phyloP scores from a whole-genome alignment of 2,329 filamentous ascomycete genomes.

The Blastomyces silverae region DNA sequence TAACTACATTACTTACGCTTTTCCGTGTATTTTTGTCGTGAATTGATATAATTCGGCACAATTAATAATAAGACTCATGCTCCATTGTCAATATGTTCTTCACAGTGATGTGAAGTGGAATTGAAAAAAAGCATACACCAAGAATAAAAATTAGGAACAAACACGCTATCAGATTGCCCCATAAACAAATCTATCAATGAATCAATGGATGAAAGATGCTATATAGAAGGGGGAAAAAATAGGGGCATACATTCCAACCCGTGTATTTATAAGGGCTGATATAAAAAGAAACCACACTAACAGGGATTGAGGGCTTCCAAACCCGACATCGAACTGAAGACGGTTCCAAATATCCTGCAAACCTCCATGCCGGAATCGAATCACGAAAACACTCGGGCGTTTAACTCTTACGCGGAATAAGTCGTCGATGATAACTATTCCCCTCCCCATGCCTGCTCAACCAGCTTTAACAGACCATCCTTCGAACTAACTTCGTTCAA shows the following conservation, averaged over 20 bases:
- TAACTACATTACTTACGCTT: not conserved
- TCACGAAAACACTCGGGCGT: not conserved
- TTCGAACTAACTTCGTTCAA: slow-evolving; percentile 13
- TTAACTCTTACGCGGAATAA: not conserved
- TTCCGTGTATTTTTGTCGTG: not conserved
- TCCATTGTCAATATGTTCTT: not conserved
- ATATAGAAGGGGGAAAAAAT: not conserved
- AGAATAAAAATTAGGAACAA: not conserved
- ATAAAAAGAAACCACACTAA: not conserved
- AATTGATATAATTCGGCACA: not conserved
- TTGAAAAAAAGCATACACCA: not conserved
- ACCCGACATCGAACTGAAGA: not conserved
- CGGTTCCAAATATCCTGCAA: not conserved
- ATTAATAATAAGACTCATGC: not conserved
- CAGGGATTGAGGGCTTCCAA: not conserved
- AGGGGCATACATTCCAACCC: not conserved
- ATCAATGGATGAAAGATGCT: not conserved
- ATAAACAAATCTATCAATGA: not conserved
- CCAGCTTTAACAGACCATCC: slow-evolving; percentile 17
- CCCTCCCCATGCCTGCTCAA: slow-evolving; percentile 15
- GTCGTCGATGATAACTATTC: not conserved
- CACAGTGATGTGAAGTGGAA: not conserved
- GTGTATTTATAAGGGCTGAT: not conserved
- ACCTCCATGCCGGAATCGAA: not conserved
- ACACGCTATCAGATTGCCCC: not conserved